Evolutionary conservation across 23 red algal species (phyloP).

Genomic region (Cyanidiococcus yangmingshanensis): DNA sequence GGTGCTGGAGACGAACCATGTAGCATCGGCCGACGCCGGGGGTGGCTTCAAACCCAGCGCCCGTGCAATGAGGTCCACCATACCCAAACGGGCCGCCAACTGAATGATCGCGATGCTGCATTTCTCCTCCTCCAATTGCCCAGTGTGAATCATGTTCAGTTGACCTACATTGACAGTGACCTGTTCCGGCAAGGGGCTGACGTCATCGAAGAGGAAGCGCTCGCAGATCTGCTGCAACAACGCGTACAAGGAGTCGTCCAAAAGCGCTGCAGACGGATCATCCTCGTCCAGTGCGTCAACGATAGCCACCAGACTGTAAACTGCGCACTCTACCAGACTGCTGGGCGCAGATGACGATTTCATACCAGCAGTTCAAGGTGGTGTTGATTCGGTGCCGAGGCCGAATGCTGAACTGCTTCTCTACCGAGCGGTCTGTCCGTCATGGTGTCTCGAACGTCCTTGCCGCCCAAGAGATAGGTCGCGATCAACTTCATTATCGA

Average conservation of each 20-base stretch:
- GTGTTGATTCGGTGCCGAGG: no score
- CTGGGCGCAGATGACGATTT: no score
- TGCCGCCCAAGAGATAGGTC: no score
- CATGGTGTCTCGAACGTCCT: no score
- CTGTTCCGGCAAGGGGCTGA: not conserved
- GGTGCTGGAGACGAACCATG: no score
- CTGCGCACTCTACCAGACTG: not conserved
- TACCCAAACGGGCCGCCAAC: not conserved
- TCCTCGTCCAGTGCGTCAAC: not conserved
- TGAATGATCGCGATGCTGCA: not conserved
- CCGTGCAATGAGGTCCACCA: not conserved
- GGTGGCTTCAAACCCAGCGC: not conserved
- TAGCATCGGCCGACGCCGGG: not conserved
- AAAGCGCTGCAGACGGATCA: not conserved
- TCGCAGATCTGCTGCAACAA: not conserved
- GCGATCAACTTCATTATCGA: no score
- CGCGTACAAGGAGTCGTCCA: not conserved
- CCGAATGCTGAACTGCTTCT: no score
- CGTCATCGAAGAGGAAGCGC: not conserved
- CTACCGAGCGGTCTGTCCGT: no score
- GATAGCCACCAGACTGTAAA: not conserved
- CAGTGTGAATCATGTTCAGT: constrained; percentile 4
- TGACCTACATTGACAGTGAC: not conserved
- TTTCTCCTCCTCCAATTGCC: constrained; percentile 4
- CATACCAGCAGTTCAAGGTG: no score